Evolutionary conservation across 306 rosid species (phyloP).

Genomic region (Dryas octopetala): DNA sequence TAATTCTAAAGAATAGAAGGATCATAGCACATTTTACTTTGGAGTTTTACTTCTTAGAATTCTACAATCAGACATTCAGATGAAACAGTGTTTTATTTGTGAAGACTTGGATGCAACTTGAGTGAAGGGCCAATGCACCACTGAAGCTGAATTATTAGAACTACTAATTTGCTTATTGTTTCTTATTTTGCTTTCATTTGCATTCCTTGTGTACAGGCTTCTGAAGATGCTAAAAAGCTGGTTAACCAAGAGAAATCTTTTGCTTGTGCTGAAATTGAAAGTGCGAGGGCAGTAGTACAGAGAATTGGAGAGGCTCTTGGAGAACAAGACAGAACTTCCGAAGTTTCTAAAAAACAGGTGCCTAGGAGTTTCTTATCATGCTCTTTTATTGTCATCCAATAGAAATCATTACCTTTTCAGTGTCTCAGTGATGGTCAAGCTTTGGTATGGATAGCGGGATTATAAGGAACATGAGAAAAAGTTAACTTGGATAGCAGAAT

Average conservation of each 20-base stretch:
- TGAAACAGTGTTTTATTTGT: background rate
- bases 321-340: constrained; percentile 59
- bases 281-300: constrained; percentile 86
- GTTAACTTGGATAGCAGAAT: background rate
- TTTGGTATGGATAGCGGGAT: background rate
- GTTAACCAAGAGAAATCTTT: constrained; percentile 95
- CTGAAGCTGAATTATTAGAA: no score
- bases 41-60: background rate
- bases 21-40: background rate
- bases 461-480: background rate
- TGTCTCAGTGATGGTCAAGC: background rate
- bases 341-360: constrained; percentile 77
- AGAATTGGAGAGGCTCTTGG: constrained; percentile 96
- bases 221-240: constrained; percentile 97
- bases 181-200: background rate
- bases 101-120: background rate
- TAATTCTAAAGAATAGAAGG: background rate
- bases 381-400: background rate
- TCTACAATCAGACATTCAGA: background rate
- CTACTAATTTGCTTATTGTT: background rate
- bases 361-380: constrained; percentile 17
- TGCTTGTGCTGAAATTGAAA: constrained; percentile 96
- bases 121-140: background rate
- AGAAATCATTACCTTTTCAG: background rate
- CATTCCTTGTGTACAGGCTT: constrained; percentile 54